Conservation (phyloP, 768 basidiomycete genomes). For the Macrolepiota dolichaula region DNA sequence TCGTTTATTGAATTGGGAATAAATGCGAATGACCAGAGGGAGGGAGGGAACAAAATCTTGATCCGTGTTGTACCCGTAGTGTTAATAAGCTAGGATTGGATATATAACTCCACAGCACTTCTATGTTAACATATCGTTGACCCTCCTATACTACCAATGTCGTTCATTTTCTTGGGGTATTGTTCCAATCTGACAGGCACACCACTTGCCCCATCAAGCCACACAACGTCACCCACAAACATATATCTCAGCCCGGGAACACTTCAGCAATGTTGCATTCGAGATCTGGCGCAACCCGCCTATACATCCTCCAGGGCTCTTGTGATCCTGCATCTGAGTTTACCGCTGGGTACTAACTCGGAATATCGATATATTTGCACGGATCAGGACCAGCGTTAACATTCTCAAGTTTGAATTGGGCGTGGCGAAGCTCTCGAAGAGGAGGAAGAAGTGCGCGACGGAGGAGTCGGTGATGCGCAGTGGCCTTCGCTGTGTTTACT, state of each 20-base stretch:
- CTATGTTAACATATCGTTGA: too few species aligned
- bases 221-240: conserved; percentile 52
- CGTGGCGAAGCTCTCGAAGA: too few species aligned
- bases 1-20: too few species aligned
- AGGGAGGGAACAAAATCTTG: too few species aligned
- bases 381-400: conserved; percentile 41
- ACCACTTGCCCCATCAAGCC: conserved; percentile 36
- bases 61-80: too few species aligned
- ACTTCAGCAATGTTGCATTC: conserved; percentile 67
- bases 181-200: background rate
- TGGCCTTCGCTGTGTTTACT: too few species aligned
- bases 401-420: too few species aligned
- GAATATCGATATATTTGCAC: background rate
- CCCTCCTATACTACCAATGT: background rate
- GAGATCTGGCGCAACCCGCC: conserved; percentile 52
- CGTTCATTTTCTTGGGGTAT: background rate
- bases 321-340: background rate
- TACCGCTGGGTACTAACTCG: background rate
- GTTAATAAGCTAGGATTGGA: too few species aligned
- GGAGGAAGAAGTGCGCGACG: too few species aligned
- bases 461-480: too few species aligned
- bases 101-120: too few species aligned
- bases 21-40: too few species aligned
- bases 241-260: conserved; percentile 69
- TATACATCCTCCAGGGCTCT: conserved; percentile 55